phyloP scores from a whole-genome alignment of 441 rosid genomes.

The Brassica balearica region DNA sequence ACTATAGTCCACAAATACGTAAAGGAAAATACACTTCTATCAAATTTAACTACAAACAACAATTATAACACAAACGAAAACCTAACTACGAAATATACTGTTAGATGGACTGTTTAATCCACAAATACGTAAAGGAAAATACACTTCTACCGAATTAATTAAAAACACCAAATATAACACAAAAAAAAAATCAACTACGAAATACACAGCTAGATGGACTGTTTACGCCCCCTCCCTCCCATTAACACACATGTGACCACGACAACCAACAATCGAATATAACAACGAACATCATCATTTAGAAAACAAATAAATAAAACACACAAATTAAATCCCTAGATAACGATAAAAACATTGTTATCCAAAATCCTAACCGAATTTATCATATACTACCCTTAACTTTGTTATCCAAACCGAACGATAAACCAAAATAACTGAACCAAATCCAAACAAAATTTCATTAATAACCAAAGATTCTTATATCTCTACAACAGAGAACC shows the following conservation, averaged over 20 bases:
- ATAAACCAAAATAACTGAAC: not conserved
- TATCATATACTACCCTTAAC: not conserved
- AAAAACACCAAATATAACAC: not conserved
- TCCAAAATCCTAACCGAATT: not conserved
- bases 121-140: not conserved
- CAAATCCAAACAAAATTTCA: not conserved
- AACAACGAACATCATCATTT: not conserved
- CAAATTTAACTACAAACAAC: not conserved
- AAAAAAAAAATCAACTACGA: not conserved
- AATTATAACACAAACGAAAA: not conserved
- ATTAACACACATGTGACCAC: not conserved
- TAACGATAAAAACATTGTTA: not conserved
- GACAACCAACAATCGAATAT: not conserved
- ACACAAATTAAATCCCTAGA: too few relatives aligned
- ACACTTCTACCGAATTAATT: not conserved
- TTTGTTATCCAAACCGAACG: not conserved
- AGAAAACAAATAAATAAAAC: not conserved
- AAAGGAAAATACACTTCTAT: not conserved
- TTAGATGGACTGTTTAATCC: too few relatives aligned
- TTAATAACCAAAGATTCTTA: too few relatives aligned
- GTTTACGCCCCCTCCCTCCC: not conserved
- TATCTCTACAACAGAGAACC: not conserved
- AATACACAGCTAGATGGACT: not conserved
- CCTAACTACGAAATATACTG: too few relatives aligned
- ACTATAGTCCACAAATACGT: not conserved